Conservation (phyloP, 805 yeast species). For the Kodamaea restingae region DNA sequence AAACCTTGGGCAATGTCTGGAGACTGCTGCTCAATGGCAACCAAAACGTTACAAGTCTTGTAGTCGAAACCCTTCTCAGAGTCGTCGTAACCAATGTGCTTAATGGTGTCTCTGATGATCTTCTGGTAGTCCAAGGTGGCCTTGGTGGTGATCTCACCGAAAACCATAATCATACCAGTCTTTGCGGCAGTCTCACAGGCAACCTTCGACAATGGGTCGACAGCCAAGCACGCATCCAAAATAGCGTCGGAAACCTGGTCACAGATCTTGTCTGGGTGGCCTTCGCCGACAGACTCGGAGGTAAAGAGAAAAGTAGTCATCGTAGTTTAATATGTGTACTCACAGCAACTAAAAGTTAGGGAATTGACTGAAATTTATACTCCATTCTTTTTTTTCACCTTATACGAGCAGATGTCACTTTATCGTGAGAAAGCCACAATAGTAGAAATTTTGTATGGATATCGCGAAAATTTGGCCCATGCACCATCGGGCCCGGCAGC, state of each 20-base stretch:
- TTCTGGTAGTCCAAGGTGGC: slow-evolving; percentile 95
- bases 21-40: slow-evolving; percentile 98
- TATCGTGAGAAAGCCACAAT: slow-evolving; percentile 7
- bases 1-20: slow-evolving; percentile 99
- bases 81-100: slow-evolving; percentile 96
- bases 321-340: neutral
- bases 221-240: slow-evolving; percentile 93
- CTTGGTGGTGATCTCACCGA: slow-evolving; percentile 98
- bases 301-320: slow-evolving; percentile 53
- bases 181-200: slow-evolving; percentile 99
- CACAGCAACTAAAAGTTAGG: neutral
- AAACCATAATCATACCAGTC: slow-evolving; percentile 99
- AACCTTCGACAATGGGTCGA: slow-evolving; percentile 96
- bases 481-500: slow-evolving; percentile 2
- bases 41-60: slow-evolving; percentile 98
- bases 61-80: slow-evolving; percentile 97
- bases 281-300: slow-evolving; percentile 91
- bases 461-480: slow-evolving; percentile 3
- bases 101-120: slow-evolving; percentile 95
- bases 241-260: slow-evolving; percentile 99
- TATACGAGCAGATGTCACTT: neutral
- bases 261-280: slow-evolving; percentile 94
- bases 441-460: neutral
- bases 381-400: slow-evolving; percentile 1
- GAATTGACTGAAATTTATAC: neutral